Conservation (phyloP, 495 filamentous ascomycete species). For the Aspergillus sparsus region DNA sequence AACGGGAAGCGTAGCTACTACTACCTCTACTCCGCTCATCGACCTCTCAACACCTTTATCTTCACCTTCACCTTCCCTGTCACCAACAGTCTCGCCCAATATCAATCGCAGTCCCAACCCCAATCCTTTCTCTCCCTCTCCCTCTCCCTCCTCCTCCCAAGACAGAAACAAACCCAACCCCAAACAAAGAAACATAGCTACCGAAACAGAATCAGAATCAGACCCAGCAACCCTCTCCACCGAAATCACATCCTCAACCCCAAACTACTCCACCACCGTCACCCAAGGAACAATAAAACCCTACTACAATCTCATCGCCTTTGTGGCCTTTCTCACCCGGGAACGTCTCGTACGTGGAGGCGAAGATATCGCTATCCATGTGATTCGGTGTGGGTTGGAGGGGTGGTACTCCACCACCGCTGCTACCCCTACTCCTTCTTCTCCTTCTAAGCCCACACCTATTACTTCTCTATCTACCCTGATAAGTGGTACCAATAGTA, state of each 20-base stretch:
- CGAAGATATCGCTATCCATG: slow-evolving; percentile 15
- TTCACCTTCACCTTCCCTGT: too few species aligned
- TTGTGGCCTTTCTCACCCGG: slow-evolving; percentile 18
- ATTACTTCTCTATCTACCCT: neutral
- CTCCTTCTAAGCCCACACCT: neutral
- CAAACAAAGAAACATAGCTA: neutral
- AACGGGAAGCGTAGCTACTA: neutral
- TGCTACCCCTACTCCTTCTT: neutral
- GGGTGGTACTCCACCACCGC: too few species aligned
- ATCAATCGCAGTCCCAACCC: slow-evolving; percentile 1
- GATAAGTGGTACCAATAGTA: neutral
- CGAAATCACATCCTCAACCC: neutral
- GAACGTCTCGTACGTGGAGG: slow-evolving; percentile 11
- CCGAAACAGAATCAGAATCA: neutral
- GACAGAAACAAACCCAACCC: too few species aligned
- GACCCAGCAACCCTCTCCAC: neutral
- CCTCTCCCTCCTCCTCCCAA: neutral
- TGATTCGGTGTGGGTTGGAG: slow-evolving; percentile 13
- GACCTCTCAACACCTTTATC: neutral
- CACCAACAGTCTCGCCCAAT: neutral
- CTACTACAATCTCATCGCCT: slow-evolving; percentile 15
- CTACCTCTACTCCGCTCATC: neutral
- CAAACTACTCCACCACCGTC: neutral
- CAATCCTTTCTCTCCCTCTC: neutral
- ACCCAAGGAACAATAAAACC: slow-evolving; percentile 2